A percentile compares a stretch with the other conserved stretches of the same genome.
Conservation (phyloP, 805 yeast genomes). For the Spathaspora gorwiae region DNA sequence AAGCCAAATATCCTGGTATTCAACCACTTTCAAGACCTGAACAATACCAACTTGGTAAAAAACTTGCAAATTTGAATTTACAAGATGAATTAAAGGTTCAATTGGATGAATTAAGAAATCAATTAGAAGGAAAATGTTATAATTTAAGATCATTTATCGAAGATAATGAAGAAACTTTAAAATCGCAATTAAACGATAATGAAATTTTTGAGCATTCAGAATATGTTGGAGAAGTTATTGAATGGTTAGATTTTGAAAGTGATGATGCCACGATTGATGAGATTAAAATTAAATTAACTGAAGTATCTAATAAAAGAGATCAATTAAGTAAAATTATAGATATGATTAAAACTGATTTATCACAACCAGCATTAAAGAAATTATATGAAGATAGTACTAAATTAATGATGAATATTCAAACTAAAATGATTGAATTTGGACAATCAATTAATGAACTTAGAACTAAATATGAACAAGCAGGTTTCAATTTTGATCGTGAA, state of each 20-base stretch:
- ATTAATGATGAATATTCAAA: constrained; percentile 40
- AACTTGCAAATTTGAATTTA: constrained; percentile 48
- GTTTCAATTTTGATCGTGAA: constrained; percentile 50
- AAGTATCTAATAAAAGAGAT: constrained; percentile 14
- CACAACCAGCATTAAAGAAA: constrained; percentile 39
- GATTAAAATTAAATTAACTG: constrained; percentile 20
- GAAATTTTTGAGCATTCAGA: constrained; percentile 16
- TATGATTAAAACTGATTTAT: constrained; percentile 45
- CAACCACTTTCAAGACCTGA: constrained; percentile 33
- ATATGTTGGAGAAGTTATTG: constrained; percentile 48
- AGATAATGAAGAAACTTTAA: constrained; percentile 41
- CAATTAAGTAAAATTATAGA: constrained; percentile 32
- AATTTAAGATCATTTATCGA: constrained; percentile 57
- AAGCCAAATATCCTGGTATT: constrained; percentile 40
- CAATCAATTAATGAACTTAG: constrained; percentile 41
- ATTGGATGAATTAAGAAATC: constrained; percentile 58
- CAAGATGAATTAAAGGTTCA: constrained; percentile 52
- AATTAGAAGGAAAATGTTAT: constrained; percentile 71
- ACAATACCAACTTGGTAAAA: constrained; percentile 42
- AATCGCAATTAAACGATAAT: constrained; percentile 35
- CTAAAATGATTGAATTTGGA: constrained; percentile 40
- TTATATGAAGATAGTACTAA: constrained; percentile 41
- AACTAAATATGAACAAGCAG: constrained; percentile 39
- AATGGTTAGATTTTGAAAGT: constrained; percentile 77
- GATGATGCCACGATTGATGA: constrained; percentile 41